Conservation (phyloP, 441 rosid species). For the Corymbia citriodora region DNA sequence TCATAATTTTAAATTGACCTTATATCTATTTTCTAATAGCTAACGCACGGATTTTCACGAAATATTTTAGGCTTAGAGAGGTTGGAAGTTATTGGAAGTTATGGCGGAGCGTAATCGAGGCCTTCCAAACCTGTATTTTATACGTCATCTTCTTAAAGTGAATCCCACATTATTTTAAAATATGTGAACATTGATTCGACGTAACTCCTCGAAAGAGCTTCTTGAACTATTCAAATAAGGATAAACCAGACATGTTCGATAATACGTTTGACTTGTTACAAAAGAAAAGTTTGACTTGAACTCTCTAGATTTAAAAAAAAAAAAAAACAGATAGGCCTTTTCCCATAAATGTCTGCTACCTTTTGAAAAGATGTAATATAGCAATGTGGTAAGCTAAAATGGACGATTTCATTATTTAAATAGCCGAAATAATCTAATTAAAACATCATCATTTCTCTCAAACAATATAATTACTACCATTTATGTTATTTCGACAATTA, state of each 20-base stretch:
- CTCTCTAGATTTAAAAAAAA: background rate
- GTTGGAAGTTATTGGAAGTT: background rate
- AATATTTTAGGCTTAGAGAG: background rate
- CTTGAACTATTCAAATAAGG: background rate
- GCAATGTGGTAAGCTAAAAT: background rate
- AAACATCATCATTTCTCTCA: background rate
- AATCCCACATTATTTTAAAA: rapidly evolving
- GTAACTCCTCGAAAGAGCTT: background rate
- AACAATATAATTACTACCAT: background rate
- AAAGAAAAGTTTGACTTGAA: background rate
- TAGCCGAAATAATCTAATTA: no score
- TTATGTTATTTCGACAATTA: background rate
- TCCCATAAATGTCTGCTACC: background rate
- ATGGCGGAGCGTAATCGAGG: no score
- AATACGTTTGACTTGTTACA: background rate
- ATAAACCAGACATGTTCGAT: background rate
- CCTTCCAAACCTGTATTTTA: background rate
- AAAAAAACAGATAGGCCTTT: no score
- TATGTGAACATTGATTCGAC: background rate
- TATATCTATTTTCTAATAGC: background rate
- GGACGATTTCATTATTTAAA: background rate
- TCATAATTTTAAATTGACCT: background rate
- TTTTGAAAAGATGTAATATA: background rate
- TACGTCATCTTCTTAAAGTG: background rate
- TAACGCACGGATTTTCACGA: background rate